Evolutionary conservation across 2,329 filamentous ascomycete genomes (phyloP).

Genomic region (Trichoderma gracile): DNA sequence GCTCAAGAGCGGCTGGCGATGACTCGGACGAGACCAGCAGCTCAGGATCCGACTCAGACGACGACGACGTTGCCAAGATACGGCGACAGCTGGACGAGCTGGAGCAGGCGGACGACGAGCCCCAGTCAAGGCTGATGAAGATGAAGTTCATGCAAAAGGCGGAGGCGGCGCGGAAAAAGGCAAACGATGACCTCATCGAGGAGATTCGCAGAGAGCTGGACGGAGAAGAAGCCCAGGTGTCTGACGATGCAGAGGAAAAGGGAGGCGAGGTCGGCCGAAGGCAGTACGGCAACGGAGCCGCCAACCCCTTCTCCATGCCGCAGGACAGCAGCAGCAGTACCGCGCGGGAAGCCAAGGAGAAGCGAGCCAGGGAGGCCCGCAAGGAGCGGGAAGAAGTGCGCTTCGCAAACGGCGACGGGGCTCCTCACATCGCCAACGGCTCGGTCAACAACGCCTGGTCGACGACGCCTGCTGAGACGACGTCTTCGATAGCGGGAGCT

Average conservation of each 20-base stretch:
- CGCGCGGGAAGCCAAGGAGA: constrained; percentile 36
- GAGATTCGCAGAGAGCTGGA: constrained; percentile 72
- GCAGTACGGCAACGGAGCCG: constrained; percentile 59
- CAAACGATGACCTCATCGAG: constrained; percentile 75
- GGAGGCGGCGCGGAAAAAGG: constrained; percentile 72
- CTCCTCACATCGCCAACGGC: constrained; percentile 30
- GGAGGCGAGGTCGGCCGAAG: constrained; percentile 66
- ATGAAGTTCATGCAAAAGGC: constrained; percentile 96
- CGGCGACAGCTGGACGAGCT: constrained; percentile 49
- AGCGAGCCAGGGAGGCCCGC: constrained; percentile 31
- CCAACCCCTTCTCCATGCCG: constrained; percentile 38
- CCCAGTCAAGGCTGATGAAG: constrained; percentile 68
- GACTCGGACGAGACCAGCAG: constrained; percentile 58
- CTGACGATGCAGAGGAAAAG: constrained; percentile 56
- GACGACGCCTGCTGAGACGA: constrained; percentile 30
- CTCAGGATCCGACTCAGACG: constrained; percentile 63
- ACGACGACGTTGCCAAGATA: constrained; percentile 55
- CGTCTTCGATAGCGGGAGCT: constrained; percentile 40
- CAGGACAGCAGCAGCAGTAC: not conserved
- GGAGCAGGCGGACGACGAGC: constrained; percentile 51
- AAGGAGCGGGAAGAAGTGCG: constrained; percentile 30
- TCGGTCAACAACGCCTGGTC: constrained; percentile 30
- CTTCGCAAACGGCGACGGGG: constrained; percentile 30
- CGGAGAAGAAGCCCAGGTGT: constrained; percentile 55
- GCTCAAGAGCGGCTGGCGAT: constrained; percentile 45